A percentile compares a stretch with the other conserved stretches of the same genome.
Conservation (phyloP, 2,329 filamentous ascomycete genomes). For the Teratosphaeria gauchensis region DNA sequence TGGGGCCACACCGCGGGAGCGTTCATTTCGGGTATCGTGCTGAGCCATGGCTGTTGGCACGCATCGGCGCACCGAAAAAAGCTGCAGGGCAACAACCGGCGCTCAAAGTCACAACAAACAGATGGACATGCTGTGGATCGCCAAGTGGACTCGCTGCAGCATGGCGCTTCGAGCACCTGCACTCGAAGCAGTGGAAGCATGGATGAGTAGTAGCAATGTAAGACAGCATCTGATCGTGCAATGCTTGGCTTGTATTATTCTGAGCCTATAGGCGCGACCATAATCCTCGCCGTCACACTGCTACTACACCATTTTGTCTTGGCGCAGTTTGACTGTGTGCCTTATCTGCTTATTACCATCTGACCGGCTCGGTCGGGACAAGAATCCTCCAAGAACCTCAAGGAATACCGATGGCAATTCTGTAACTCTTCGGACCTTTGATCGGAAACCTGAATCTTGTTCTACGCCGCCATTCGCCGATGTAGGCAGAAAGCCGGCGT, state of each 20-base stretch:
- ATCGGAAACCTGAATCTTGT: background rate
- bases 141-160: background rate
- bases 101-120: background rate
- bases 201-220: background rate
- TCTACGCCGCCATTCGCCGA: background rate
- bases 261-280: background rate
- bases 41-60: background rate
- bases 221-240: background rate
- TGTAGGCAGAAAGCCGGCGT: background rate
- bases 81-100: background rate
- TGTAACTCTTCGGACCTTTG: background rate
- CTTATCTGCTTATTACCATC: background rate
- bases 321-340: background rate
- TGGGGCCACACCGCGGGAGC: background rate
- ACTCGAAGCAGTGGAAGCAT: background rate
- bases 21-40: conserved; percentile 1
- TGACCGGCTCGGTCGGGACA: background rate
- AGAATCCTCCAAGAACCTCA: background rate
- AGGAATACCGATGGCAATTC: background rate
- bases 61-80: background rate
- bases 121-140: background rate
- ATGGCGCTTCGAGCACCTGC: background rate
- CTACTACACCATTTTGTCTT: background rate
- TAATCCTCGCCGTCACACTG: background rate
- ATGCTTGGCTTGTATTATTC: background rate